A percentile compares a stretch with the other conserved stretches of the same genome.
These are phyloP conservation scores for Wickerhamomyces hampshirensis DNA, from an alignment of 805 yeast genomes.

Conservation along the genomic window DNA sequence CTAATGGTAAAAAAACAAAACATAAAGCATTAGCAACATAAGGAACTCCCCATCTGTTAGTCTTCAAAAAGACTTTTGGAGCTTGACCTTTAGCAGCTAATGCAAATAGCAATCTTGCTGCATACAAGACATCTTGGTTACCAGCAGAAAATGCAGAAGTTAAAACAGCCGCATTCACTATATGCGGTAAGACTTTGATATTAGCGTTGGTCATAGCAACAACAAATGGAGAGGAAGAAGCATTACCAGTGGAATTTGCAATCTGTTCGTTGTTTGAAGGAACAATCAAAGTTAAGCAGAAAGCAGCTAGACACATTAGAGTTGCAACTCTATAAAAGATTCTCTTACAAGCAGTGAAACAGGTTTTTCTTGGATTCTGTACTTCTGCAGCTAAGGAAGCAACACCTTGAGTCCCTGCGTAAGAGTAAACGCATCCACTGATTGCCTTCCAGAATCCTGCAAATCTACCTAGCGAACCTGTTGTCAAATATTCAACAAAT, in stretches of 20 bases:
- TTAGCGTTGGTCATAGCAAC: slow-evolving; percentile 42
- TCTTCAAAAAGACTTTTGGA: slow-evolving; percentile 29
- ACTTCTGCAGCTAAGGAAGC: slow-evolving; percentile 50
- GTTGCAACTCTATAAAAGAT: slow-evolving; percentile 25
- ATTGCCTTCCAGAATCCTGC: slow-evolving; percentile 55
- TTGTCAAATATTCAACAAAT: slow-evolving; percentile 24
- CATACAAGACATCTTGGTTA: slow-evolving; percentile 25
- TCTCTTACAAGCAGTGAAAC: slow-evolving; percentile 51
- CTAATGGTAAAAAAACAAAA: slow-evolving; percentile 29
- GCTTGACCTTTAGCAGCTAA: slow-evolving; percentile 33
- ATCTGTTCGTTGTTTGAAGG: slow-evolving; percentile 25
- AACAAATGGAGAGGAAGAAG: slow-evolving; percentile 33
- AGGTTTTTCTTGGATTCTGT: slow-evolving; percentile 46
- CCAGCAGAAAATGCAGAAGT: slow-evolving; percentile 36
- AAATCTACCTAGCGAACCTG: slow-evolving; percentile 48
- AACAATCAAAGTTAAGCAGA: slow-evolving; percentile 29
- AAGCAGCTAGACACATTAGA: slow-evolving; percentile 26
- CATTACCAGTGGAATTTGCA: slow-evolving; percentile 26
- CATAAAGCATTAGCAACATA: slow-evolving; percentile 22
- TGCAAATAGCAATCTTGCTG: slow-evolving; percentile 30
- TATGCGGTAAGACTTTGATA: slow-evolving; percentile 30
- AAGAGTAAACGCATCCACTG: slow-evolving; percentile 54
- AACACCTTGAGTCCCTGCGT: slow-evolving; percentile 52
- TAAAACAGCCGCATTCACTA: slow-evolving; percentile 33
- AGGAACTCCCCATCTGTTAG: slow-evolving; percentile 29